Evolutionary conservation across 2,329 filamentous ascomycete species (phyloP).

Genomic region (Venturia pyrina): DNA sequence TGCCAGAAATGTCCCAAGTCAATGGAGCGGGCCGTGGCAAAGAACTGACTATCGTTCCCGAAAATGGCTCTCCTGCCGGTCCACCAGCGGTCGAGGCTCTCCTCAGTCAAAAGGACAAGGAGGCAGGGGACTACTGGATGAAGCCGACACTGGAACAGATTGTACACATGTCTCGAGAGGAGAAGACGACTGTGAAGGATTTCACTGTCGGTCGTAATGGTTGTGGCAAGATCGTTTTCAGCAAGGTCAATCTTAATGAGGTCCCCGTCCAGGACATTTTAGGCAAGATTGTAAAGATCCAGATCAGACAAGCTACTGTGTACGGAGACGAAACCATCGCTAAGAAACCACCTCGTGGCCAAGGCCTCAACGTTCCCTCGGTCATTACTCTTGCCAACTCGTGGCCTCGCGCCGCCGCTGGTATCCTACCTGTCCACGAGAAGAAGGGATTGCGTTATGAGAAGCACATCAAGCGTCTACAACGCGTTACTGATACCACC

Average conservation of each 20-base stretch:
- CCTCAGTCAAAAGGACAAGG: slow-evolving; percentile 33
- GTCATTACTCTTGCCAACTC: slow-evolving; percentile 84
- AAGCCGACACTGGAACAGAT: slow-evolving; percentile 65
- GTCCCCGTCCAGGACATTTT: slow-evolving; percentile 74
- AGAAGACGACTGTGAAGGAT: slow-evolving; percentile 62
- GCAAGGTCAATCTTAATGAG: slow-evolving; percentile 70
- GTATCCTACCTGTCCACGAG: slow-evolving; percentile 44
- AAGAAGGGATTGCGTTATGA: slow-evolving; percentile 57
- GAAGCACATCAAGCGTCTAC: slow-evolving; percentile 76
- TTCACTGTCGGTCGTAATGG: slow-evolving; percentile 77
- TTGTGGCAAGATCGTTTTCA: slow-evolving; percentile 74
- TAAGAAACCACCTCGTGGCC: slow-evolving; percentile 74
- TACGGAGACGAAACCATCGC: slow-evolving; percentile 48
- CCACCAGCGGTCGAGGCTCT: background rate
- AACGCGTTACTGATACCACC: slow-evolving; percentile 66
- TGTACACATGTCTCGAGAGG: slow-evolving; percentile 65
- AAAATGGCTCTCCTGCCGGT: slow-evolving; percentile 45
- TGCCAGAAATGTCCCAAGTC: slow-evolving; percentile 5
- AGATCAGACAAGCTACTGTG: slow-evolving; percentile 73
- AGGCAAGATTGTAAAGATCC: slow-evolving; percentile 64
- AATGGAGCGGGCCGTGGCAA: slow-evolving; percentile 45
- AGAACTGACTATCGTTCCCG: slow-evolving; percentile 69
- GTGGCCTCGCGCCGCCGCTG: slow-evolving; percentile 66
- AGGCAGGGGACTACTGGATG: slow-evolving; percentile 79
- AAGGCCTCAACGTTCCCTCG: slow-evolving; percentile 85